Evolutionary conservation across 1,284 basidiomycete species (phyloP), one percentile per base, ranked within the genome.

Genomic region (Microbotryomycetes sp.): DNA sequence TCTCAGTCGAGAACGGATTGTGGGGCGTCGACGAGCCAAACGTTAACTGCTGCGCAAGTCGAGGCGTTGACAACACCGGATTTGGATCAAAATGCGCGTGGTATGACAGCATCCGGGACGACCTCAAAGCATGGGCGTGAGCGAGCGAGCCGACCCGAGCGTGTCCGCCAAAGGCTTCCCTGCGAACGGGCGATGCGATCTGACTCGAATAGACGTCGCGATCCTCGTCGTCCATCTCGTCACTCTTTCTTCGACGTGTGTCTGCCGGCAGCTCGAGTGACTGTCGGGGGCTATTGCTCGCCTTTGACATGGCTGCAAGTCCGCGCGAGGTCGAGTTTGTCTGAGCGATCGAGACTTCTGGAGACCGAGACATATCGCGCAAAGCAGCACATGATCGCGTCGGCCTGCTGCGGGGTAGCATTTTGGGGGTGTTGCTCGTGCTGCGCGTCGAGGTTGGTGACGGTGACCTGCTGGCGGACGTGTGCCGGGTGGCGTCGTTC

Each of bases 191-290:
- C 21, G 62, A 52, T n/a, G 52, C 45, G 3, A 18, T 18, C 18
- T 7, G 21, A 1, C 27, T 49, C 4, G 57, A 47, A 23, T 47
- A 47, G 18, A 54, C 31, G 24, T 54, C 63, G 5, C 64, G 58
- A 41, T 59, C 54, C 31, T 63, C 66, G 21, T 67, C 66, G 27
- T 65, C 66, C 59, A 68, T 65, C 50, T 68, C 66, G 28, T 65
- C 66, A 46, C 63, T 65, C 52, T 68, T 68, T 26, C 66, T 21
- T 51, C 66, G 60, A 18, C 61, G 24, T 0, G 56, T 51, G 52
- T 66, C 64, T 21, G 27, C 3, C 5, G 60, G 48, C 18, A 56
- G 56, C 54, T 59, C 60, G 18, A 59, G 52, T 11, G 54, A 59
- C 5, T 45, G 13, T 2, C 26, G 23, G 35, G 55, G 60, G 2